Conservation (phyloP, 495 filamentous ascomycete species). For the Penicillium roqueforti region DNA sequence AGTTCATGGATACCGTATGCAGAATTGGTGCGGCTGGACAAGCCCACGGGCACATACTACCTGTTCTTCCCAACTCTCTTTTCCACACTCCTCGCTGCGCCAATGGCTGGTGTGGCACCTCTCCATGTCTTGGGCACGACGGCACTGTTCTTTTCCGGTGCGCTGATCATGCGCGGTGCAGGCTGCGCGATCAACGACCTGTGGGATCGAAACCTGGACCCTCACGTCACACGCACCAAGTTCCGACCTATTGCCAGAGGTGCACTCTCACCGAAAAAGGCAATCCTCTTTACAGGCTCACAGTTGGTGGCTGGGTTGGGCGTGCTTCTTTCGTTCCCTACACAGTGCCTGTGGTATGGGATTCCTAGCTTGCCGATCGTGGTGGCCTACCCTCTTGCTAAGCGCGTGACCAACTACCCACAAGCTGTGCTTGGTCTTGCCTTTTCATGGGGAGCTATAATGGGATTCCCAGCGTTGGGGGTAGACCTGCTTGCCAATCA, state of each 20-base stretch:
- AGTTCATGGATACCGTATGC: conserved; percentile 79
- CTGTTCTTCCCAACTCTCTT: conserved; percentile 94
- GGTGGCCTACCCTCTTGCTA: conserved; percentile 81
- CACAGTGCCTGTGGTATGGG: conserved; percentile 79
- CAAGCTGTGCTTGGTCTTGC: conserved; percentile 88
- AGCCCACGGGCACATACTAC: conserved; percentile 92
- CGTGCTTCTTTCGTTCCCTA: conserved; percentile 81
- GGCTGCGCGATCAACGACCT: conserved; percentile 97
- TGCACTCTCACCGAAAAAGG: conserved; percentile 70
- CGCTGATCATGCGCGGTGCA: conserved; percentile 94
- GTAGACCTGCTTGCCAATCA: conserved; percentile 69
- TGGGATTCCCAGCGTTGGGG: conserved; percentile 93
- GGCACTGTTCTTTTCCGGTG: conserved; percentile 79
- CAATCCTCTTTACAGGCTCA: conserved; percentile 73
- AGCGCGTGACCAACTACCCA: conserved; percentile 90
- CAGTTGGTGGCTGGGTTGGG: conserved; percentile 79
- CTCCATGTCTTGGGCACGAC: conserved; percentile 61
- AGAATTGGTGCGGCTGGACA: conserved; percentile 90
- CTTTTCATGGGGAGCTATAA: conserved; percentile 95
- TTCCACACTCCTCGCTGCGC: conserved; percentile 62
- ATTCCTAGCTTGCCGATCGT: conserved; percentile 82
- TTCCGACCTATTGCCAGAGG: conserved; percentile 85
- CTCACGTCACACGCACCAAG: conserved; percentile 79
- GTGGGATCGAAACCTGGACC: conserved; percentile 92
- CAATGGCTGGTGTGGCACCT: conserved; percentile 55